Evolutionary conservation across 2,329 filamentous ascomycete genomes (phyloP), one percentile per base, ranked within the genome.

Genomic region (Periconia sp.): DNA sequence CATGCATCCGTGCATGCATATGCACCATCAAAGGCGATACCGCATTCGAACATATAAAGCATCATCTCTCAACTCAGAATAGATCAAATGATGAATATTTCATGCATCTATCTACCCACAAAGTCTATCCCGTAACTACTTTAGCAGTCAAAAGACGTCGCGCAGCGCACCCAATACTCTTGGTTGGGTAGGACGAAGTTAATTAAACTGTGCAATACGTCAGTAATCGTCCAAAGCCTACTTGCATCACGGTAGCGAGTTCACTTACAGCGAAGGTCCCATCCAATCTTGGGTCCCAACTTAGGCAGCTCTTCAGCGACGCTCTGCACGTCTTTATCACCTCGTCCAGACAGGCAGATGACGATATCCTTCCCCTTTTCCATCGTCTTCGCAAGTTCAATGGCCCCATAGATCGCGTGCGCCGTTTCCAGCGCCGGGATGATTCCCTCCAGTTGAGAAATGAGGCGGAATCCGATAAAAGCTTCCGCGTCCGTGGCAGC

Each of bases 291-390:
- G 8, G 94, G 94, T 0, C 94, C 93, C 57, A 99, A 75, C 63
- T 83, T 89, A 17, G 93, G 93, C 70, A 99, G 77, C 77, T 96
- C 91, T 70, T 99, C 94, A 0, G 94, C 94, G 48, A 99, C 93
- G 68, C 91, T 96, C 84, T 99, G 92, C 54, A 99, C 94, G 71
- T 99, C 94, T 85, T 99, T 99, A 77, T 99, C 94, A 58, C 94
- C 94, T 64, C 94, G 82, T 9, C 94, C 94, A 70, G 90, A 95
- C 37, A 99, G 75, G 77, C 93, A 97, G 58, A 99, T 92, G 55
- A 99, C 93, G 27, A 99, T 79, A 69, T 97, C 92, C 77, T 97
- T 79, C 49, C 85, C 92, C 79, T 92, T 90, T 62, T 83, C 82
- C 91, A 97, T 92, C 53, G 87, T 91, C 85, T 96, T 97, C 57